Conservation (phyloP, 192 early-diverging fungal species). For the Chytriomyces sp. region DNA sequence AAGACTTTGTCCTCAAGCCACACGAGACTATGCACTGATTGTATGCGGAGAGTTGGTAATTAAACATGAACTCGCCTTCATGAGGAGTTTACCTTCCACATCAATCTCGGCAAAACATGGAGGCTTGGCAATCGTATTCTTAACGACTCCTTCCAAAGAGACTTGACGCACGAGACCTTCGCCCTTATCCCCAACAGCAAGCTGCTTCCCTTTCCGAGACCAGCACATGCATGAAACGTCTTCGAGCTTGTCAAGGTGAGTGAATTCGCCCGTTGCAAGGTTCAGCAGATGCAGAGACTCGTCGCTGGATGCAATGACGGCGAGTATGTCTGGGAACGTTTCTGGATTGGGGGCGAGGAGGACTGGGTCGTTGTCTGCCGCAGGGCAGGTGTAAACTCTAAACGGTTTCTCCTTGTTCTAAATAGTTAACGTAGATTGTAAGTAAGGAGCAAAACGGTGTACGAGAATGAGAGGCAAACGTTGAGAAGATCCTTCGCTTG, state of each 20-base stretch:
- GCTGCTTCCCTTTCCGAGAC: conserved; percentile 90
- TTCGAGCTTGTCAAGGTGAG: background rate
- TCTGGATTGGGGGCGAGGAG: conserved; percentile 31
- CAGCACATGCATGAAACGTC: conserved; percentile 58
- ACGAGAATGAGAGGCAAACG: background rate
- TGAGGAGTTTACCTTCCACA: background rate
- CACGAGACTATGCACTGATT: conserved; percentile 61
- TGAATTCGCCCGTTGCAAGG: background rate
- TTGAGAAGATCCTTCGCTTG: background rate
- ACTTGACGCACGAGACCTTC: conserved; percentile 66
- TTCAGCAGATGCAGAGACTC: background rate
- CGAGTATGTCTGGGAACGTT: conserved; percentile 19
- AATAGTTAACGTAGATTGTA: background rate
- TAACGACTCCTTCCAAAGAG: conserved; percentile 62
- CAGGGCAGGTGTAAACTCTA: background rate
- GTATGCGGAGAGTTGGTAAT: background rate
- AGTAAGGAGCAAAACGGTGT: background rate
- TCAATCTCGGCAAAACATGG: background rate
- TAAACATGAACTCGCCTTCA: background rate
- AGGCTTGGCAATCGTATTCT: conserved; percentile 57
- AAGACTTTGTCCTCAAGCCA: conserved; percentile 80
- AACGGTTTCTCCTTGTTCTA: conserved; percentile 5
- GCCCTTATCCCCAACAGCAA: conserved; percentile 69
- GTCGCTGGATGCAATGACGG: background rate
- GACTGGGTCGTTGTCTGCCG: background rate